Evolutionary conservation across 2,329 filamentous ascomycete species (phyloP).

Genomic region (Colletotrichum sp.): DNA sequence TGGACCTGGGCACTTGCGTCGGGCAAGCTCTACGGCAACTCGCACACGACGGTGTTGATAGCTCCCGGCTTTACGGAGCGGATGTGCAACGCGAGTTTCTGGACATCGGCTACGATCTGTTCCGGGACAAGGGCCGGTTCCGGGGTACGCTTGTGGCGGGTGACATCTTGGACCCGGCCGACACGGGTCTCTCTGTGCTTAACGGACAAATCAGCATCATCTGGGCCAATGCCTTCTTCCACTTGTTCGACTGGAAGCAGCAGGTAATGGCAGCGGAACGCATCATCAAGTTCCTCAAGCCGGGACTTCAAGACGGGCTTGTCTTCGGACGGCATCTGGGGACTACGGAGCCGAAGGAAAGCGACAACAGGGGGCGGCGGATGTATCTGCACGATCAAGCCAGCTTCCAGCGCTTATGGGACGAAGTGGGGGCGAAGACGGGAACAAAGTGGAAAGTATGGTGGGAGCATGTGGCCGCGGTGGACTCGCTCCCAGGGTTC

Average conservation of each 20-base stretch:
- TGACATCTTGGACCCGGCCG: conserved; percentile 51
- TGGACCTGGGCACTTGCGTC: conserved; percentile 58
- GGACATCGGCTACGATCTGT: conserved; percentile 67
- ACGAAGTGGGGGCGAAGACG: conserved; percentile 54
- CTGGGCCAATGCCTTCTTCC: conserved; percentile 56
- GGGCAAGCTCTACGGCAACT: conserved; percentile 57
- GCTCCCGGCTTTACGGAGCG: conserved; percentile 52
- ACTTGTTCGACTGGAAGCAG: conserved; percentile 53
- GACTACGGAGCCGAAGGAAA: conserved; percentile 30
- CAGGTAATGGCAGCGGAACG: conserved; percentile 50
- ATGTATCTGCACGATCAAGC: conserved; percentile 52
- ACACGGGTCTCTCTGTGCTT: conserved; percentile 37
- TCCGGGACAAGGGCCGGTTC: conserved; percentile 59
- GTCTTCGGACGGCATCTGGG: conserved; percentile 60
- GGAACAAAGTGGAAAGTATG: conserved; percentile 55
- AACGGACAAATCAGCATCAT: conserved; percentile 50
- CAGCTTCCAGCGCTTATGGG: conserved; percentile 60
- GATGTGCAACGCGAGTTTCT: conserved; percentile 57
- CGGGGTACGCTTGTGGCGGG: conserved; percentile 54
- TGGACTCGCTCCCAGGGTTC: conserved; percentile 22
- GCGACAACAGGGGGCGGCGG: conserved; percentile 26
- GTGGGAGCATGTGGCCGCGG: conserved; percentile 35
- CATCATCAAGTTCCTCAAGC: conserved; percentile 49
- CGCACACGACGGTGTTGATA: conserved; percentile 53
- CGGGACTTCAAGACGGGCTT: conserved; percentile 47